Percentiles rank a stretch among this genome's conserved stretches.
Conservation (phyloP, 2,329 filamentous ascomycete species). For the Fusarium acutatum region DNA sequence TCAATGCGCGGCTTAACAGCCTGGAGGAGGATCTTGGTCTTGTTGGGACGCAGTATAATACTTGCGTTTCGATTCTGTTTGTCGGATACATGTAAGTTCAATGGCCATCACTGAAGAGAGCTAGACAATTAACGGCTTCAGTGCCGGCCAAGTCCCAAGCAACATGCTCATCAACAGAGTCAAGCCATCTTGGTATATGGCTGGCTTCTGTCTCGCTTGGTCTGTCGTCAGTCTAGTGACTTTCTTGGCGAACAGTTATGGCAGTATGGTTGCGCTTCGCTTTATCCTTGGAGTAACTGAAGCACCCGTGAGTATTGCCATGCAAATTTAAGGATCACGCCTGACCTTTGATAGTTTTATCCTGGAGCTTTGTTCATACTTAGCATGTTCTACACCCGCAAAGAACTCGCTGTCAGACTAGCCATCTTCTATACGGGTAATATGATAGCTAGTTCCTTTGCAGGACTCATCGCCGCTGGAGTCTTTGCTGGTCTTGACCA, state of each 20-base stretch:
- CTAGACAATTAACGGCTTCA: neutral
- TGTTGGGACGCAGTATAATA: slow-evolving; percentile 47
- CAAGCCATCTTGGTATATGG: slow-evolving; percentile 53
- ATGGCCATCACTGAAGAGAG: too few relatives aligned
- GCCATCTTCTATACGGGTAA: slow-evolving; percentile 55
- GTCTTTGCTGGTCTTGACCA: slow-evolving; percentile 48
- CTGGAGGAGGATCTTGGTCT: slow-evolving; percentile 62
- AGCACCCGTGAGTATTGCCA: slow-evolving; percentile 39
- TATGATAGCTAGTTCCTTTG: slow-evolving; percentile 49
- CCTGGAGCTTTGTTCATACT: slow-evolving; percentile 51
- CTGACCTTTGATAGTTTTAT: slow-evolving; percentile 37
- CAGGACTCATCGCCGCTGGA: slow-evolving; percentile 54
- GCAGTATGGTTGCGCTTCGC: slow-evolving; percentile 52
- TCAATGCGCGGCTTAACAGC: slow-evolving; percentile 62
- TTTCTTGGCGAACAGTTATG: slow-evolving; percentile 52
- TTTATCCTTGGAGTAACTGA: slow-evolving; percentile 53
- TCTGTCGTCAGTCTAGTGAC: slow-evolving; percentile 53
- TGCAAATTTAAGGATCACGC: fast-evolving
- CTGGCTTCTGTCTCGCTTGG: slow-evolving; percentile 49
- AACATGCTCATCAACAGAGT: slow-evolving; percentile 53
- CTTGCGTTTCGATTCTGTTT: slow-evolving; percentile 47
- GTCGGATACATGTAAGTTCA: slow-evolving; percentile 45
- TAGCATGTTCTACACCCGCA: slow-evolving; percentile 62
- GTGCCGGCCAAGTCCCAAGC: slow-evolving; percentile 46
- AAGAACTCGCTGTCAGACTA: slow-evolving; percentile 53